These are phyloP conservation scores for Nectriaceae sp. DNA, from an alignment of 2,329 filamentous ascomycete species.

Conservation along the genomic window DNA sequence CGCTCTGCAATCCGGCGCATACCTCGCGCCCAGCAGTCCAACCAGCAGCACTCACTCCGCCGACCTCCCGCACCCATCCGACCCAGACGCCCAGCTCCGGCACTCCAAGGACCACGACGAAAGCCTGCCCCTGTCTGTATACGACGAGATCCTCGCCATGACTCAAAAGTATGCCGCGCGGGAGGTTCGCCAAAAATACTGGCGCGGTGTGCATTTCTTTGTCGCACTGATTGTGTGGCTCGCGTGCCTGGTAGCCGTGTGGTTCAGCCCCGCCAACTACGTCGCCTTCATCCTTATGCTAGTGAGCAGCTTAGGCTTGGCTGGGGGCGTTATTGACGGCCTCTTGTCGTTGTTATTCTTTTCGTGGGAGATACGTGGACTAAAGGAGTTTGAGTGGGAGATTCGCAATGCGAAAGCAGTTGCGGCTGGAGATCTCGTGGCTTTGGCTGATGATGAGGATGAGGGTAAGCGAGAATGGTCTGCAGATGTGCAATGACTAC, in stretches of 20 bases:
- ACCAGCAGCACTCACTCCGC: conserved; percentile 24
- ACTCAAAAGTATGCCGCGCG: conserved; percentile 68
- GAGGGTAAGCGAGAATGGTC: conserved; percentile 5
- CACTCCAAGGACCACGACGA: conserved; percentile 20
- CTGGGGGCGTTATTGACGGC: conserved; percentile 78
- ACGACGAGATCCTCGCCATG: conserved; percentile 71
- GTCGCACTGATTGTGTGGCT: conserved; percentile 66
- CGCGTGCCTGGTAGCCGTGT: conserved; percentile 77
- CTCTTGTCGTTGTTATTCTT: conserved; percentile 87
- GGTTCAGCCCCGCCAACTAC: conserved; percentile 79
- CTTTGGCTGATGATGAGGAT: conserved; percentile 19
- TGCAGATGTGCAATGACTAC: not conserved
- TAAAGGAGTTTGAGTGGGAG: conserved; percentile 95
- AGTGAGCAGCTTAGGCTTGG: conserved; percentile 74
- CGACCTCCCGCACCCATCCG: conserved; percentile 20
- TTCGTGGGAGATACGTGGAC: conserved; percentile 75
- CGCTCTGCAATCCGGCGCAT: conserved; percentile 28
- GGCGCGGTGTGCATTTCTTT: conserved; percentile 75
- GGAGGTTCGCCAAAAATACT: conserved; percentile 70
- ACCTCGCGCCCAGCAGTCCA: conserved; percentile 23
- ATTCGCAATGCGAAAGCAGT: conserved; percentile 66
- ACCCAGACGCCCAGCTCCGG: conserved; percentile 36
- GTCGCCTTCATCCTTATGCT: conserved; percentile 81
- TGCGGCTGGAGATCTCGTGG: conserved; percentile 33
- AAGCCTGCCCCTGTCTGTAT: conserved; percentile 31